Conservation (phyloP, 2,329 filamentous ascomycete species). For the Pyrenophora seminiperda region DNA sequence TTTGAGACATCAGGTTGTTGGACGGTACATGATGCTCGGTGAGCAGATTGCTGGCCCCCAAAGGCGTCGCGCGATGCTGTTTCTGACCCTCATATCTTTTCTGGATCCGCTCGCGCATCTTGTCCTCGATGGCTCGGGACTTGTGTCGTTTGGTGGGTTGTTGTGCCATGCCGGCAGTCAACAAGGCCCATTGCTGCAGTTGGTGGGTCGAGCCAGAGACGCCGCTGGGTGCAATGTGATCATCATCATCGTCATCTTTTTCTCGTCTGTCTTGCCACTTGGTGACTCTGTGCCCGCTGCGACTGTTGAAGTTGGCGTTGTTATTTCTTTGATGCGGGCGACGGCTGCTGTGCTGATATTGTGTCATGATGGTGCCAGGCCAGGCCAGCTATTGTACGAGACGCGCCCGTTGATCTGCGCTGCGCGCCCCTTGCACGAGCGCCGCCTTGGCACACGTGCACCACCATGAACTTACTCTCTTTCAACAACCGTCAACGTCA, state of each 20-base stretch:
- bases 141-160: not conserved
- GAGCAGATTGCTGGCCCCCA: not conserved
- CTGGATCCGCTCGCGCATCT: slow-evolving; percentile 9
- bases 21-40: not conserved
- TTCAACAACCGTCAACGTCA: slow-evolving; percentile 1
- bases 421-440: not conserved
- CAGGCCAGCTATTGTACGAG: not conserved
- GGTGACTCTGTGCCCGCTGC: not conserved
- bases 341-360: not conserved
- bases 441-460: slow-evolving; percentile 3
- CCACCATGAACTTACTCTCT: not conserved
- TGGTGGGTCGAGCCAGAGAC: slow-evolving; percentile 5
- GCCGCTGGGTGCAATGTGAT: slow-evolving; percentile 14
- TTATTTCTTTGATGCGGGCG: not conserved
- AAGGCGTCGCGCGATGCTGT: not conserved
- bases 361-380: not conserved
- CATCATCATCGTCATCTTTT: slow-evolving; percentile 9
- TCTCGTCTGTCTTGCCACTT: slow-evolving; percentile 7
- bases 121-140: slow-evolving; percentile 7
- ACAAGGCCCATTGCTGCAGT: slow-evolving; percentile 17
- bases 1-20: not conserved
- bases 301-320: not conserved
- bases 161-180: slow-evolving; percentile 12
- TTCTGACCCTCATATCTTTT: slow-evolving; percentile 6
- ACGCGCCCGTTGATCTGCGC: slow-evolving; percentile 2